Conservation (phyloP, 495 filamentous ascomycete genomes). For the Tuber indicum region DNA sequence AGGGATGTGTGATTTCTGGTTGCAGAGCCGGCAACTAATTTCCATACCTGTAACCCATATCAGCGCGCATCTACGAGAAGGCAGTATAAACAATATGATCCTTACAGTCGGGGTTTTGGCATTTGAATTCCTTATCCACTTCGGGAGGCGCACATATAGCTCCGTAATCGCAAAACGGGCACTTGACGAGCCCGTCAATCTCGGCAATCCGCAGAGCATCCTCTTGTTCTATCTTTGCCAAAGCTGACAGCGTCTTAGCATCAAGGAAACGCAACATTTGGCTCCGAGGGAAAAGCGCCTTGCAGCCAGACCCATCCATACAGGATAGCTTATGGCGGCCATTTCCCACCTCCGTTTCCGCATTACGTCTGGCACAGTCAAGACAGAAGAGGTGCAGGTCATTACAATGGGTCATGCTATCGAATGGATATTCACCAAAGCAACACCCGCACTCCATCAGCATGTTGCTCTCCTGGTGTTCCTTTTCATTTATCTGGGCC, state of each 20-base stretch:
- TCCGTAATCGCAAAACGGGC: conserved; percentile 78
- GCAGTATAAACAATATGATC: conserved; percentile 17
- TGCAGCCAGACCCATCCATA: conserved; percentile 51
- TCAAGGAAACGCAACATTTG: conserved; percentile 55
- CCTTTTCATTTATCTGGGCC: conserved; percentile 40
- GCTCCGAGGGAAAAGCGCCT: conserved; percentile 45
- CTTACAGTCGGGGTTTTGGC: conserved; percentile 59
- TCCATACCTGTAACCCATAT: conserved; percentile 26
- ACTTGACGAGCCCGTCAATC: conserved; percentile 60
- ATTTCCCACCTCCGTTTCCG: conserved; percentile 61
- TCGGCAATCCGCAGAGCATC: conserved; percentile 58
- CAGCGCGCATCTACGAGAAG: conserved; percentile 6
- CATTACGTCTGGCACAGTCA: conserved; percentile 56
- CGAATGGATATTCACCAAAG: conserved; percentile 57
- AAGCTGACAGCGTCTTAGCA: conserved; percentile 49
- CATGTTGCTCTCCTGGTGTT: conserved; percentile 48
- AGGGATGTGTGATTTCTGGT: conserved; percentile 65
- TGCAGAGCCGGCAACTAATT: conserved; percentile 69
- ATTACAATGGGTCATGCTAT: conserved; percentile 63
- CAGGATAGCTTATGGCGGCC: conserved; percentile 56
- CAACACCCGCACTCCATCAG: conserved; percentile 65
- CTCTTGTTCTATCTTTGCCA: conserved; percentile 65
- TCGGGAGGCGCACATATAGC: conserved; percentile 62
- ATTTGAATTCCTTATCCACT: conserved; percentile 69
- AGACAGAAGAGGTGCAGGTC: conserved; percentile 64